A percentile compares a stretch with the other conserved stretches of the same genome.
Conservation (phyloP, 2,329 filamentous ascomycete species). For the Metarhizium brunneum region DNA sequence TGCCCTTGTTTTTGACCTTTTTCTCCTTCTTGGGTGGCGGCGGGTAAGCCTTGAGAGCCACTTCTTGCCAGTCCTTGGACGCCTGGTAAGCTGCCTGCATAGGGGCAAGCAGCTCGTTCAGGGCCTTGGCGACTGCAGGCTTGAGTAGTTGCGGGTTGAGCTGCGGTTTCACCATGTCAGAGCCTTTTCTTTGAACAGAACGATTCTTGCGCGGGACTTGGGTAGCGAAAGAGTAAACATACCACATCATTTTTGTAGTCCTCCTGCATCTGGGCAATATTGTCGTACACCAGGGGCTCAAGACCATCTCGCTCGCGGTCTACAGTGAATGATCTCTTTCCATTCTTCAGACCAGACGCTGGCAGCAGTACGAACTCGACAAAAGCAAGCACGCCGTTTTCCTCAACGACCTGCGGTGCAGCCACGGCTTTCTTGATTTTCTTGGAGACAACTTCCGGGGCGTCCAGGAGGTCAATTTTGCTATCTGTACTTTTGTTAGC, state of each 20-base stretch:
- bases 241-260: slow-evolving; percentile 76
- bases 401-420: slow-evolving; percentile 65
- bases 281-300: slow-evolving; percentile 72
- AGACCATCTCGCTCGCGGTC: slow-evolving; percentile 51
- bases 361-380: slow-evolving; percentile 82
- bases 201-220: too few species aligned
- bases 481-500: slow-evolving; percentile 41
- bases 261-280: slow-evolving; percentile 63
- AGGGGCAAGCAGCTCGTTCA: slow-evolving; percentile 66
- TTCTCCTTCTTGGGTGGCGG: slow-evolving; percentile 60
- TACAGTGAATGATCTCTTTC: slow-evolving; percentile 57
- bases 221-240: slow-evolving; percentile 17
- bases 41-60: slow-evolving; percentile 71
- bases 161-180: slow-evolving; percentile 9
- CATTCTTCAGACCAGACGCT: slow-evolving; percentile 51
- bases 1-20: slow-evolving; percentile 69
- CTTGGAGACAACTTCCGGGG: slow-evolving; percentile 62
- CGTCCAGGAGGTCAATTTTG: slow-evolving; percentile 90
- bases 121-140: slow-evolving; percentile 64
- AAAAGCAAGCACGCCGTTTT: slow-evolving; percentile 80
- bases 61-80: slow-evolving; percentile 65
- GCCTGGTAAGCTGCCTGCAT: slow-evolving; percentile 66
- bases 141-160: slow-evolving; percentile 84
- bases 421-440: slow-evolving; percentile 83
- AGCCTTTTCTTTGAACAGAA: background rate